Base-by-base conservation (phyloP, 176 grass and related monocot genomes). In the Hsuehochloa calcarea region DNA sequence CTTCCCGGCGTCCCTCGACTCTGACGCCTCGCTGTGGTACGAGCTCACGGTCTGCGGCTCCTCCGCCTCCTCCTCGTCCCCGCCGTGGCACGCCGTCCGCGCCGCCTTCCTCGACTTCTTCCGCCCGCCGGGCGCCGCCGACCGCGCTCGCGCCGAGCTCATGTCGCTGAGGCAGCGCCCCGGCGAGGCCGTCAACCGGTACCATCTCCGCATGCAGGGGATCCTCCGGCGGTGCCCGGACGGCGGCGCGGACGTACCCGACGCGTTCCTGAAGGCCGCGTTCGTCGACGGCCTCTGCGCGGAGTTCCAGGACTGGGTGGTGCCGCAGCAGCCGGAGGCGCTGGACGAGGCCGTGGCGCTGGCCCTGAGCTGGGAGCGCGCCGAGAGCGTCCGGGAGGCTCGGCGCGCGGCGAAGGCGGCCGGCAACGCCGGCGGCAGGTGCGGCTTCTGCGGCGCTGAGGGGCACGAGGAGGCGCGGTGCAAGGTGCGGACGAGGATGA, bases 1-100 rank as follows among this genome's bases (percentile, higher is more conserved):
- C 93, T 95, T 95, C 70, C 83, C 83, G 26, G 93, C 84, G 26
- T 88, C 88, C 13, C 85, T 95, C 50, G 93, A 95, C 71, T 60
- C 5, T 44, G 93, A 92, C 61, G 93, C 90, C 19, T 83, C 86
- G 70, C 71, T 92, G 14, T 95, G 93, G 90, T 90, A 88, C 69
- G 75, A 91, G 0, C 51, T 91, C 51, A 62, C 50, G 2, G 40
- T 52, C 43, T 8, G 65, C n/a, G 39, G 5, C 1, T 62, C 11
- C 46, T 68, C 56, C 3, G 23, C 8, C 9, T 67, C 50, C 22
- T 56, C 50, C 15, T 59, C 60, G 4, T 39, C 81, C 1, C 52
- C 80, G 31, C 46, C 64, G 16, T 94, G 93, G 93, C 31, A 65
- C 39, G 74, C 58, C 39, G 59, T 94, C 56, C 82, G 93, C 45